Percentiles rank a stretch among this genome's conserved stretches.
Conservation (phyloP, 305 asterid species). For the Stenogyne calaminthoides region DNA sequence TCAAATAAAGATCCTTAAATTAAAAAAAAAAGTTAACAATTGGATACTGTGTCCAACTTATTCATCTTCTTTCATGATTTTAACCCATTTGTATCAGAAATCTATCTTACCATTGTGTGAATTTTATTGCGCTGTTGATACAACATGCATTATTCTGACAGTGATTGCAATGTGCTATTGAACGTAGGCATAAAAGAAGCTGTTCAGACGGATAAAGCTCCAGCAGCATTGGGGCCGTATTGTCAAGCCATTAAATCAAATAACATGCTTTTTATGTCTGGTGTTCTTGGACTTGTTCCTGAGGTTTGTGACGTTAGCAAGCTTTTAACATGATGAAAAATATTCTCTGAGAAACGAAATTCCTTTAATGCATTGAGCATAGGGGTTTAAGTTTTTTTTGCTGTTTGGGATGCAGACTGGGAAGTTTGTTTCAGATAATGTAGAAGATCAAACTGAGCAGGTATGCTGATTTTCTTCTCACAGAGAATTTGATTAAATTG, state of each 20-base stretch:
- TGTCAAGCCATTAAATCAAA: conserved; percentile 84
- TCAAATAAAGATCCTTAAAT: too few species aligned
- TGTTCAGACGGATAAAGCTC: conserved; percentile 74
- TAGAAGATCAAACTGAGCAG: conserved; percentile 98
- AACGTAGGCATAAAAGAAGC: conserved; percentile 63
- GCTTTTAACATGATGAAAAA: conserved; percentile 1
- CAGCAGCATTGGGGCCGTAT: conserved; percentile 87
- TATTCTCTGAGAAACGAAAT: not conserved
- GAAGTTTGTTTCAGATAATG: conserved; percentile 62
- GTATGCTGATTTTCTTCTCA: conserved; percentile 30
- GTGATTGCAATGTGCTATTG: conserved; percentile 25
- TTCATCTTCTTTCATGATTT: conserved; percentile 10
- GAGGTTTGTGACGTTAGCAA: conserved; percentile 53
- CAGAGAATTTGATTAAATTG: not conserved
- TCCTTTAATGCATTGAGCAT: too few species aligned
- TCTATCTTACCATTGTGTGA: not conserved
- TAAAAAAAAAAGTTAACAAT: too few species aligned
- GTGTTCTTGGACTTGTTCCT: conserved; percentile 79
- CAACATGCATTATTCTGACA: not conserved
- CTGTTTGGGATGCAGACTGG: conserved; percentile 62
- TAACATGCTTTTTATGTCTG: conserved; percentile 69
- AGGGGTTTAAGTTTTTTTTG: too few species aligned
- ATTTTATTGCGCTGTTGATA: not conserved
- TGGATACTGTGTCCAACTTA: not conserved
- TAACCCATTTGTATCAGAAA: not conserved